Evolutionary conservation across 2,329 filamentous ascomycete genomes (phyloP), one percentile per base, ranked within the genome.

Genomic region (Venturia effusa): DNA sequence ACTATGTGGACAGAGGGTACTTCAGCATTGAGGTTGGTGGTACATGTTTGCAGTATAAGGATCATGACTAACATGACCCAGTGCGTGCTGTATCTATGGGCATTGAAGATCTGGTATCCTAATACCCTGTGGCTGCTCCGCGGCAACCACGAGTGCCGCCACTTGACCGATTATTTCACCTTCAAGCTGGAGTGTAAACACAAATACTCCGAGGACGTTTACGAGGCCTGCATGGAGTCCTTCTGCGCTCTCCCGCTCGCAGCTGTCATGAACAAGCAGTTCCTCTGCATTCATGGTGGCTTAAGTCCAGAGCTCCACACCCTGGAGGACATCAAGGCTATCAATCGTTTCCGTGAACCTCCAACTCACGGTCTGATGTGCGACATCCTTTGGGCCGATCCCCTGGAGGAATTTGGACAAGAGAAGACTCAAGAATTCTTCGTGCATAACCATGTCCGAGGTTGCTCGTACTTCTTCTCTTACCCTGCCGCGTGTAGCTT

Each of bases 171-270:
- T 75, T 99, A 99, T 83, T 99, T 99, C 79, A 99, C 94, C 66
- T 99, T 99, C 83, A 97, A 99, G 83, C 87, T 99, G 65, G 94
- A 99, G 77, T 99, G 94, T 83, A 97, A 96, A 81, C 94, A 99
- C 84, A 99, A 99, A 78, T 99, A 99, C 79, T 96, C 91, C 40
- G 94, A 97, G 79, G 84, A 84, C 68, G 84, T 99, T 66, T 99
- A 99, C 75, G 93, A 99, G 73, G 93, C 94, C 64, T 97, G 94
- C 79, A 96, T 97, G 86, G 93, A 99, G 68, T 95, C 94, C 0
- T 99, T 99, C 83, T 99, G 94, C 79, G 84, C 88, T 68, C 80
- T 99, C 67, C 94, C 94, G 37, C 81, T 99, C 70, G 94, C 94
- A 64, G 94, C 94, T 34, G 88, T 99, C 69, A 99, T 99, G 94